phyloP scores from a whole-genome alignment of 257 asterid genomes.

The Paulownia fortunei region DNA sequence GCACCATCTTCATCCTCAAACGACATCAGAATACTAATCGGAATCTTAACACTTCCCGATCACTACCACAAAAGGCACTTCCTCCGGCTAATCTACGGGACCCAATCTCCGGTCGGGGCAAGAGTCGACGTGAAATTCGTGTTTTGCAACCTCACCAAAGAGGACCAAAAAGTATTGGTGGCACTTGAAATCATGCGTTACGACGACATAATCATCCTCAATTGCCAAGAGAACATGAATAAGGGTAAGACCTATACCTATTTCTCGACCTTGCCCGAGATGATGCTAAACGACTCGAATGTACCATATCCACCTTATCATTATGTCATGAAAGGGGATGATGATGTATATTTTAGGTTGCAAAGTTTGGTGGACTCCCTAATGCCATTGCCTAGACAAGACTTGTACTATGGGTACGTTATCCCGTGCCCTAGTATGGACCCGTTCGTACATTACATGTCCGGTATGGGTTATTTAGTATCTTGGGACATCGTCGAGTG shows the following conservation, averaged over 20 bases:
- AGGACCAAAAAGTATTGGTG: constrained; percentile 75
- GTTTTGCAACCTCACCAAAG: constrained; percentile 91
- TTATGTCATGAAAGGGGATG: constrained; percentile 86
- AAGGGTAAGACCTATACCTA: constrained; percentile 82
- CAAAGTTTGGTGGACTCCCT: constrained; percentile 66
- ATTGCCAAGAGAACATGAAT: constrained; percentile 89
- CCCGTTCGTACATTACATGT: constrained; percentile 85
- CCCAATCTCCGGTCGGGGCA: constrained; percentile 59
- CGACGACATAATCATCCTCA: constrained; percentile 79
- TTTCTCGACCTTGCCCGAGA: constrained; percentile 78
- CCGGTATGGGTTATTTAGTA: constrained; percentile 93
- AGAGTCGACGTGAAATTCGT: constrained; percentile 77
- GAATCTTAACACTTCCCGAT: constrained; percentile 87
- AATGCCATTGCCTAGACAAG: constrained; percentile 64
- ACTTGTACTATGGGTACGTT: constrained; percentile 83
- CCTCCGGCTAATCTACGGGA: constrained; percentile 86
- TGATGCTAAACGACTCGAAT: constrained; percentile 39
- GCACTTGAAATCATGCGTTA: constrained; percentile 89
- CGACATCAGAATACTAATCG: constrained; percentile 66
- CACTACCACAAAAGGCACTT: constrained; percentile 90
- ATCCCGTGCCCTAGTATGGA: constrained; percentile 92
- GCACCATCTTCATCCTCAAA: constrained; percentile 27
- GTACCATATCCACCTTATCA: constrained; percentile 73
- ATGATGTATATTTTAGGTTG: constrained; percentile 72
- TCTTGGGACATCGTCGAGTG: constrained; percentile 94